These are phyloP conservation scores for Tetrahymena elliotti DNA, from an alignment of 73 alveolate species.

Conservation along the genomic window DNA sequence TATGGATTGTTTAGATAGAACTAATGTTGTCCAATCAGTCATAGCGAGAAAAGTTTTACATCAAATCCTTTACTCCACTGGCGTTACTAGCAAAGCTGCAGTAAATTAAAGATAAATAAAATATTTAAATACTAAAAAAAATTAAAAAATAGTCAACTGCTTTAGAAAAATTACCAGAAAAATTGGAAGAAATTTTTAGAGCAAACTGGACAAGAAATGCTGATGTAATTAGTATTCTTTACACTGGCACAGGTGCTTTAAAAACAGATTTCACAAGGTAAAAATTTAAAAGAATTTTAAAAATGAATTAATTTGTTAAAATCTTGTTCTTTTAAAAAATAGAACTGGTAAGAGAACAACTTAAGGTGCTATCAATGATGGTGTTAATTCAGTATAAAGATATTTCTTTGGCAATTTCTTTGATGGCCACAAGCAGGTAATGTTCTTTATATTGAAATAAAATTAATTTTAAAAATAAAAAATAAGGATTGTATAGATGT, in stretches of 20 bases:
- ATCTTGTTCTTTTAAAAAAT: neutral
- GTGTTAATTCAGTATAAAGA: slow-evolving; percentile 72
- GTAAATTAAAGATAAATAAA: slow-evolving; percentile 18
- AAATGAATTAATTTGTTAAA: neutral
- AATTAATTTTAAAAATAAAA: neutral
- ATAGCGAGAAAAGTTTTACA: slow-evolving; percentile 67
- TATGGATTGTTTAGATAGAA: slow-evolving; percentile 95
- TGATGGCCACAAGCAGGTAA: slow-evolving; percentile 82
- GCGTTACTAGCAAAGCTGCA: slow-evolving; percentile 50
- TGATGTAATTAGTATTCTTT: slow-evolving; percentile 72
- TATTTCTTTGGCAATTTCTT: slow-evolving; percentile 85
- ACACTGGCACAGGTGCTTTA: slow-evolving; percentile 96
- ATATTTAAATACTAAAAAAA: neutral
- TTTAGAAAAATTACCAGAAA: slow-evolving; percentile 73
- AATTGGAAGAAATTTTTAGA: slow-evolving; percentile 82
- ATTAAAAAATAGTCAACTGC: slow-evolving; percentile 24
- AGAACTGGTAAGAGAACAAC: slow-evolving; percentile 94
- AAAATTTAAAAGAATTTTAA: neutral
- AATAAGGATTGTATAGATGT: slow-evolving; percentile 30
- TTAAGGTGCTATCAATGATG: slow-evolving; percentile 84
- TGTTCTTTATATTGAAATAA: neutral
- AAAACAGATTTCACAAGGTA: slow-evolving; percentile 87
- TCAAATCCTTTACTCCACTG: slow-evolving; percentile 54
- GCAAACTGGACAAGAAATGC: slow-evolving; percentile 94
- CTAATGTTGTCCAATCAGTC: slow-evolving; percentile 92